Conservation (phyloP, 2,329 filamentous ascomycete species). For the Stagonosporopsis chrysanthemi region DNA sequence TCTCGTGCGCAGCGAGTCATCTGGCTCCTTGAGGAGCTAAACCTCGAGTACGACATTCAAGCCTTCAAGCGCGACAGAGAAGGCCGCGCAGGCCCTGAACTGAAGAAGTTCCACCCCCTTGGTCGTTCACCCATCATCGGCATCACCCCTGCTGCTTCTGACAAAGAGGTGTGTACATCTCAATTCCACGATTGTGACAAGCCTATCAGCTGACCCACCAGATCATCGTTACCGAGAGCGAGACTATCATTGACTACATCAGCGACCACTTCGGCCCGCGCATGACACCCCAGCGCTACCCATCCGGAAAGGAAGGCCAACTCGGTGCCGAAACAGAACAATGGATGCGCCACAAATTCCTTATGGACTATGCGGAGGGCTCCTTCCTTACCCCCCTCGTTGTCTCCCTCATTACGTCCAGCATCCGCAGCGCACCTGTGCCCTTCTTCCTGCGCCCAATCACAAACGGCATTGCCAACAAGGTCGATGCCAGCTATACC, state of each 20-base stretch:
- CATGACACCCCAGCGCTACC: slow-evolving; percentile 61
- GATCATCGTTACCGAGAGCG: slow-evolving; percentile 80
- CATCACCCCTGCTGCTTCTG: slow-evolving; percentile 60
- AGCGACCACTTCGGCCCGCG: slow-evolving; percentile 68
- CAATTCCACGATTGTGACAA: not conserved
- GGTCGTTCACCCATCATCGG: slow-evolving; percentile 86
- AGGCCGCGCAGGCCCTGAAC: slow-evolving; percentile 74
- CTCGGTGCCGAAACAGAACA: slow-evolving; percentile 66
- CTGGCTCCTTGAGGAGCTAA: slow-evolving; percentile 85
- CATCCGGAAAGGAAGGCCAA: slow-evolving; percentile 61
- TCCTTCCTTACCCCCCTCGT: slow-evolving; percentile 78
- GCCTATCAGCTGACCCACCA: slow-evolving; percentile 7
- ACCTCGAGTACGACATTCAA: slow-evolving; percentile 79
- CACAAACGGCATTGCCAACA: slow-evolving; percentile 61
- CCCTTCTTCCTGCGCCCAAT: slow-evolving; percentile 76
- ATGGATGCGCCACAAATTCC: slow-evolving; percentile 64
- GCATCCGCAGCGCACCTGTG: slow-evolving; percentile 60
- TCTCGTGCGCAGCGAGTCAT: slow-evolving; percentile 84
- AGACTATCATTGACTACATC: slow-evolving; percentile 81
- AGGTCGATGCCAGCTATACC: slow-evolving; percentile 56
- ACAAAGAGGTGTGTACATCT: slow-evolving; percentile 48
- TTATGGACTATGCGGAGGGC: slow-evolving; percentile 85
- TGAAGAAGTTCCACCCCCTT: slow-evolving; percentile 81
- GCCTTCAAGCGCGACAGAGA: slow-evolving; percentile 74
- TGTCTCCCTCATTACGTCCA: slow-evolving; percentile 66